Evolutionary conservation across 2,329 filamentous ascomycete species (phyloP).

Genomic region (Gnomoniopsis sp.): DNA sequence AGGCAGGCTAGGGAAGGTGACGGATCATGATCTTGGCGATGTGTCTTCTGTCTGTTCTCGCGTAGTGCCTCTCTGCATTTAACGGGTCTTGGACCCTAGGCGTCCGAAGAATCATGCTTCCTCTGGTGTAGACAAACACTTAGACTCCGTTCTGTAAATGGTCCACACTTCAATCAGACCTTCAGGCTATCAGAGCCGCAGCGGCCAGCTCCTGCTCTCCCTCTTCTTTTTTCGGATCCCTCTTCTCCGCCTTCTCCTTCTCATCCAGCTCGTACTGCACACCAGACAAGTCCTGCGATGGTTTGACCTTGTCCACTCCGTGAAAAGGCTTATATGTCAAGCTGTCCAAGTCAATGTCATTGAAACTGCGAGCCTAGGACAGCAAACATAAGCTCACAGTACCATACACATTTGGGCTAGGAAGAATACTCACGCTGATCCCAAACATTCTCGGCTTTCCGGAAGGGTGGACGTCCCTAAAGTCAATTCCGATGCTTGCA

Average conservation of each 20-base stretch:
- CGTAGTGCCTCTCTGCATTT: too few species aligned
- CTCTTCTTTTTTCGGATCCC: neutral
- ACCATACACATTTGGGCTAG: neutral
- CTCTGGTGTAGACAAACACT: neutral
- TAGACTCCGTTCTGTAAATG: neutral
- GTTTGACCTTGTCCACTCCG: slow-evolving; percentile 31
- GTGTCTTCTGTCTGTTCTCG: neutral
- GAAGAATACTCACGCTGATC: slow-evolving; percentile 36
- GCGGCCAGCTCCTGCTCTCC: slow-evolving; percentile 1
- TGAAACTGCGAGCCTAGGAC: slow-evolving; percentile 36
- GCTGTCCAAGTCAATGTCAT: slow-evolving; percentile 37
- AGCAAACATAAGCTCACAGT: neutral
- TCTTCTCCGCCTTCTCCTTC: slow-evolving; percentile 10
- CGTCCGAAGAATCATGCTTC: neutral
- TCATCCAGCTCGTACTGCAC: slow-evolving; percentile 21
- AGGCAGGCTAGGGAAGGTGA: slow-evolving; percentile 24
- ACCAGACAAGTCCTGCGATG: slow-evolving; percentile 36
- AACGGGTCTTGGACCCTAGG: neutral
- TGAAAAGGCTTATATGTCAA: slow-evolving; percentile 35
- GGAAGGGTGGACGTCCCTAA: slow-evolving; percentile 26
- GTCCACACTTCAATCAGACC: neutral
- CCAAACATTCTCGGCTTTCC: slow-evolving; percentile 32
- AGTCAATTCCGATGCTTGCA: slow-evolving; percentile 45
- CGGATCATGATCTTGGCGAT: neutral
- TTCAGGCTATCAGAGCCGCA: slow-evolving; percentile 2